Evolutionary conservation across 768 basidiomycete species (phyloP).

Genomic region (Boletus rex-veris): DNA sequence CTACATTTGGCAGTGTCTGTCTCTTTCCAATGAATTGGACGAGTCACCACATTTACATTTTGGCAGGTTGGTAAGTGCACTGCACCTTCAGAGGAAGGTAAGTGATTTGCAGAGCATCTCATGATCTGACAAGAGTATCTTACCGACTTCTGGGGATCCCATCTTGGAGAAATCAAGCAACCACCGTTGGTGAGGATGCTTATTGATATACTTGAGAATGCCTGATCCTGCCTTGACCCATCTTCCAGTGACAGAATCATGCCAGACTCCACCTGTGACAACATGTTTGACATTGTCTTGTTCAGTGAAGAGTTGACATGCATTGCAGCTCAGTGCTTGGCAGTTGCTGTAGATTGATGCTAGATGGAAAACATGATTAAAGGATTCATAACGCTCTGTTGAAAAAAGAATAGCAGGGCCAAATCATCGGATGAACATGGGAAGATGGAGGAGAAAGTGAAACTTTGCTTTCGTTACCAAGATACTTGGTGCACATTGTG

Average conservation of each 20-base stretch:
- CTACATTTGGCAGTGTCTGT: background rate
- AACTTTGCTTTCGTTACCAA: slow-evolving; percentile 31
- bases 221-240: background rate
- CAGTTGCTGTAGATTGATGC: slow-evolving; percentile 28
- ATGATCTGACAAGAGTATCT: too few relatives aligned
- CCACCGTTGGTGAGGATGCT: background rate
- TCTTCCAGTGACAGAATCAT: background rate
- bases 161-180: background rate
- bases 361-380: slow-evolving; percentile 25
- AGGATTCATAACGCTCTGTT: slow-evolving; percentile 30
- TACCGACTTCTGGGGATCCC: background rate
- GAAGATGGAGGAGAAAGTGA: slow-evolving; percentile 31
- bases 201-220: background rate
- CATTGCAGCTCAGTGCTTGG: slow-evolving; percentile 29
- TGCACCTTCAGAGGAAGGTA: background rate
- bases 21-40: background rate
- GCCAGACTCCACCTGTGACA: slow-evolving; percentile 10
- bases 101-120: too few relatives aligned
- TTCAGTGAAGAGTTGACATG: slow-evolving; percentile 8
- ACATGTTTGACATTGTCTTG: slow-evolving; percentile 18
- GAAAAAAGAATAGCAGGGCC: slow-evolving; percentile 29
- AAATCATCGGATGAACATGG: slow-evolving; percentile 24
- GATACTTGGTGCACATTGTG: slow-evolving; percentile 25
- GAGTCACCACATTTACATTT: background rate
- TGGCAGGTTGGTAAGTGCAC: background rate